Evolutionary conservation across 2,329 filamentous ascomycete species (phyloP).

Genomic region (Trichoderma lentiforme): DNA sequence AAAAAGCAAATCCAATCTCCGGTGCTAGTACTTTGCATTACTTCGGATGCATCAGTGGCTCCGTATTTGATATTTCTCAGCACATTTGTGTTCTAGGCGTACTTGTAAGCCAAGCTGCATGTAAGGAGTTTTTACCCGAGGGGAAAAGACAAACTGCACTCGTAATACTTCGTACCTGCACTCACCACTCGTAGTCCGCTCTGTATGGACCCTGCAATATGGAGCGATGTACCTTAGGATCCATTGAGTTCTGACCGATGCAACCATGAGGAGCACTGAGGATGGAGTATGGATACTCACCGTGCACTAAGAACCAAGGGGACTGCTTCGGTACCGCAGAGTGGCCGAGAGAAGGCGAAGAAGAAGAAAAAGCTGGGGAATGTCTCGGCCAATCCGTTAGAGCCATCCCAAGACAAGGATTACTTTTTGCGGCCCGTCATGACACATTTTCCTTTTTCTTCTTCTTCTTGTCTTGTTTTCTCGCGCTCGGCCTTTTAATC

Average conservation of each 20-base stretch:
- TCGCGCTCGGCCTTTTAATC: neutral
- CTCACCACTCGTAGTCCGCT: neutral
- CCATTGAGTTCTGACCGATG: conserved; percentile 12
- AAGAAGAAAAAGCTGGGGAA: conserved; percentile 8
- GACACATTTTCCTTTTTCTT: neutral
- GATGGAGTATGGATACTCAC: neutral
- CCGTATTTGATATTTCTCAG: neutral
- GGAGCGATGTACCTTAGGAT: neutral
- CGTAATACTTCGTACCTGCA: neutral
- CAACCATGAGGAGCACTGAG: neutral
- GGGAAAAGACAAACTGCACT: neutral
- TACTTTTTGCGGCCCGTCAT: neutral
- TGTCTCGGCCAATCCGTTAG: conserved; percentile 8
- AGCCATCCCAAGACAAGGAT: neutral
- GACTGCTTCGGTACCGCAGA: neutral
- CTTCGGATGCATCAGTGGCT: neutral
- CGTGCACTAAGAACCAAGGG: neutral
- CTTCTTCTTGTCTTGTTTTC: neutral
- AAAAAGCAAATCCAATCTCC: neutral
- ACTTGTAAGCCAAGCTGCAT: neutral
- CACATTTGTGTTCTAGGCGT: neutral
- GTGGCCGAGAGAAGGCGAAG: neutral
- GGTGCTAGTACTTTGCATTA: neutral
- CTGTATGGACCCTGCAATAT: neutral
- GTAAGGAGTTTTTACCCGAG: neutral